These are phyloP conservation scores for Talaromyces islandicus DNA, from an alignment of 2,329 filamentous ascomycete species.

Conservation along the genomic window DNA sequence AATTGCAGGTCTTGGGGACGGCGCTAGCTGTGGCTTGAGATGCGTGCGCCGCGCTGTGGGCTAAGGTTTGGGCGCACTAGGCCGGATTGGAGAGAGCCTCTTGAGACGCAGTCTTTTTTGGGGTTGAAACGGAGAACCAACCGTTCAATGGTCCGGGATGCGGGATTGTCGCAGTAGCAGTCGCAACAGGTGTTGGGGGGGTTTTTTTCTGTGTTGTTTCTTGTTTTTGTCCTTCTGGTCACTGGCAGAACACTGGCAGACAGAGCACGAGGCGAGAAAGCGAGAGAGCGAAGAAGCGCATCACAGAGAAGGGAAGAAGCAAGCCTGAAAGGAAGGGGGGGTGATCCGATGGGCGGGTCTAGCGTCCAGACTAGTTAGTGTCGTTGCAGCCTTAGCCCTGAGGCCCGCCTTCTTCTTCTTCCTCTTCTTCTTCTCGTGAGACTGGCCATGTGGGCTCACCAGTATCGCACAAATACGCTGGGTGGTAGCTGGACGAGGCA, in stretches of 20 bases:
- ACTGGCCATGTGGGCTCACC: no score
- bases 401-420: neutral
- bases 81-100: constrained; percentile 8
- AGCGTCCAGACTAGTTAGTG: neutral
- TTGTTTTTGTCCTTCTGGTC: neutral
- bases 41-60: constrained; percentile 2
- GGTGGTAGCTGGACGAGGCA: no score
- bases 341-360: neutral
- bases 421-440: no score
- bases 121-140: neutral
- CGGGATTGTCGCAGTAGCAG: neutral
- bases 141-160: neutral
- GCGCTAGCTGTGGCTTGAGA: constrained; percentile 9
- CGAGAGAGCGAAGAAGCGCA: neutral
- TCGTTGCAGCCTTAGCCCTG: neutral
- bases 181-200: no score
- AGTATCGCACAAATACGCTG: neutral
- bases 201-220: no score
- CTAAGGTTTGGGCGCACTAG: constrained; percentile 6
- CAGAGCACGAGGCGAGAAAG: neutral
- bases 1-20: neutral
- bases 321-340: neutral
- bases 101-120: neutral
- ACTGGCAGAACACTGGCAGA: neutral
- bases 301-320: neutral